Conservation (phyloP, 352 stramenopile genomes). For the Blastocystis sp. region DNA sequence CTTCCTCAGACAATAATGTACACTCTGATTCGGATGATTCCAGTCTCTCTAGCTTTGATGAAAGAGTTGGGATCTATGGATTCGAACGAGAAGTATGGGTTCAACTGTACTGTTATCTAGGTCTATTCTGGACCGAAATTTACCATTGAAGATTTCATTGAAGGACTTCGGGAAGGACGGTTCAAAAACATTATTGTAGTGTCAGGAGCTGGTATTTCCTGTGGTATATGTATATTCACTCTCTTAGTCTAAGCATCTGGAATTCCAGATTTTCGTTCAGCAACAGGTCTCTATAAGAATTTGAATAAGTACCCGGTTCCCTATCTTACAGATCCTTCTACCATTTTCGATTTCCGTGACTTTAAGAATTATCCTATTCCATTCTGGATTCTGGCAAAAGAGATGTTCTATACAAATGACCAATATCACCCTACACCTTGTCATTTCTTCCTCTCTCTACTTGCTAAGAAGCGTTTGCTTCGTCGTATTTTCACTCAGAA, state of each 20-base stretch:
- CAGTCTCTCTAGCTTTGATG: not conserved
- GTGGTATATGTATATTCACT: not conserved
- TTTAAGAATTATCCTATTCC: constrained; percentile 81
- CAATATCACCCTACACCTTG: constrained; percentile 79
- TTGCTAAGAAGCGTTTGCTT: constrained; percentile 82
- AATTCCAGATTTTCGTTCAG: constrained; percentile 89
- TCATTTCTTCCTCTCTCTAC: constrained; percentile 83
- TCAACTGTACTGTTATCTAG: not conserved
- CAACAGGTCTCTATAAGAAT: constrained; percentile 75
- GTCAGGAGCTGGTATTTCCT: constrained; percentile 30
- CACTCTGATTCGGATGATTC: not conserved
- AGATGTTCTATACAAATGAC: constrained; percentile 64
- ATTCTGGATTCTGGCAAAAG: constrained; percentile 35
- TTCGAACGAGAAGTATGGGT: not conserved
- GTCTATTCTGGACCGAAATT: not conserved
- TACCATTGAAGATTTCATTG: constrained; percentile 6
- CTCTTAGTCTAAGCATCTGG: constrained; percentile 76
- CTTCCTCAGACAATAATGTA: not conserved
- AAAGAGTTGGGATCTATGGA: not conserved
- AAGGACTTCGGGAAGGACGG: not conserved
- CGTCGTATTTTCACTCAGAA: constrained; percentile 91
- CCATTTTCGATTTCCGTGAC: constrained; percentile 93
- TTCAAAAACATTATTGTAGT: constrained; percentile 42
- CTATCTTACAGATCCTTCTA: constrained; percentile 74
- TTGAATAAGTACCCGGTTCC: constrained; percentile 77